Evolutionary conservation across 1,284 basidiomycete species (phyloP).

Genomic region (Cystobasidiaceae sp.): DNA sequence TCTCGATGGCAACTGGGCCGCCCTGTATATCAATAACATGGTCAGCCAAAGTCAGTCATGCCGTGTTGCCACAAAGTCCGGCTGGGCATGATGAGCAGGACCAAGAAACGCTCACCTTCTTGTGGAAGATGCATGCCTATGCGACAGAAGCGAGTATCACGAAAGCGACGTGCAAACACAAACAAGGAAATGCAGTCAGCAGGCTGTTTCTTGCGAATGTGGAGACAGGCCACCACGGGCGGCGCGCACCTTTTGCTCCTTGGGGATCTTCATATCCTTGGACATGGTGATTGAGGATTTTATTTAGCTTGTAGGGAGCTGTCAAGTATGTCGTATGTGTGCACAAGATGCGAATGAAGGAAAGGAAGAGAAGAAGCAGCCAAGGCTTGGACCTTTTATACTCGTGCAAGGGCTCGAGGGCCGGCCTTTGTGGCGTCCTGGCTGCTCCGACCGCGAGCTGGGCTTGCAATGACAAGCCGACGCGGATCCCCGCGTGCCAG

Average conservation of each 20-base stretch:
- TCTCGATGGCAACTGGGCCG: conserved; percentile 2
- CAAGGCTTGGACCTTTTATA: not conserved
- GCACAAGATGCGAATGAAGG: too few relatives aligned
- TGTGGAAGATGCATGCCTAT: conserved; percentile 13
- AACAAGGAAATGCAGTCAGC: not conserved
- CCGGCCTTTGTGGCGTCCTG: too few relatives aligned
- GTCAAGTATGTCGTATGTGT: not conserved
- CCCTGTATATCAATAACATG: not conserved
- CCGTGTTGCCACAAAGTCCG: not conserved
- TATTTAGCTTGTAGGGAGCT: not conserved
- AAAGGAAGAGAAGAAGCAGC: not conserved
- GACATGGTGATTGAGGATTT: conserved; percentile 5
- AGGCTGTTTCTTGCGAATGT: not conserved
- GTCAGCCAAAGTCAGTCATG: not conserved
- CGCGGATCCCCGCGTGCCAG: too few relatives aligned
- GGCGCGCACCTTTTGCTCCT: conserved; percentile 24
- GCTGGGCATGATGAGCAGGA: not conserved
- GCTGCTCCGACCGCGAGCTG: too few relatives aligned
- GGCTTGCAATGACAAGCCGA: too few relatives aligned
- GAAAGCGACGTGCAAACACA: not conserved
- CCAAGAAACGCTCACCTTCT: not conserved
- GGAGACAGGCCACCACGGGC: not conserved
- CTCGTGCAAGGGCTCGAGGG: too few relatives aligned
- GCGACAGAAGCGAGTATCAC: not conserved
- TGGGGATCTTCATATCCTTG: conserved; percentile 14